Evolutionary conservation across 345 rosid genomes (phyloP), one percentile per base, ranked within the genome.

Genomic region (Barbarea vulgaris): DNA sequence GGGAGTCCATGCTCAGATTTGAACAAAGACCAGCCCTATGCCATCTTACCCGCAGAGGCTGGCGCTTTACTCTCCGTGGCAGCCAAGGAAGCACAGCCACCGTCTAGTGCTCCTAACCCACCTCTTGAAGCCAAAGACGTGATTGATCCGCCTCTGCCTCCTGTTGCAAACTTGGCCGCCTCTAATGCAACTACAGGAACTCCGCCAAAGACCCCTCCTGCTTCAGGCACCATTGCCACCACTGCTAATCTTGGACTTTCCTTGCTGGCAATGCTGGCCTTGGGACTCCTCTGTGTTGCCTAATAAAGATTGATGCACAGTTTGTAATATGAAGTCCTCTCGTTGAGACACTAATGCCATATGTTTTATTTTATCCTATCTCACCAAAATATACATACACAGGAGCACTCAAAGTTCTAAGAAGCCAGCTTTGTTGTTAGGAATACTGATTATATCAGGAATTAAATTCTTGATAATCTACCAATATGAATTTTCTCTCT

Each of bases 101-200:
- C 85, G 1, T 72, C 78, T 50, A 37, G 13, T 17, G 82, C 87
- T 22, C 95, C 88, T 0, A 64, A 28, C 25, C 95, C 92, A 9
- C 46, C 81, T 19, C 87, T 91, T 17, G 79, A 70, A 0, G 75
- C 83, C 50, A 78, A 75, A 6, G 92, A 91, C 50, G 69, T 90
- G n/a, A 82, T 80, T 17, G 92, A 89, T 59, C 97, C 97, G 5
- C 97, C 98, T 50, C 82, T 94, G 18, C 97, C 98, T 2, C 82
- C 92, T 0, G 92, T 87, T 54, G 58, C 79, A 24, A 64, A 67
- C 9, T 53, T 44, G 28, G 47, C 79, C 14, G 5, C 80, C 7
- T 6, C 78, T 0, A 19, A 30, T 17, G 36, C 51, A 18, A 19
- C 64, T 50, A 33, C 64, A 57, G 81, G 34, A 34, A 52, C 70